Base-by-base conservation (phyloP, 257 asterid genomes). In the Lavandula angustifolia region DNA sequence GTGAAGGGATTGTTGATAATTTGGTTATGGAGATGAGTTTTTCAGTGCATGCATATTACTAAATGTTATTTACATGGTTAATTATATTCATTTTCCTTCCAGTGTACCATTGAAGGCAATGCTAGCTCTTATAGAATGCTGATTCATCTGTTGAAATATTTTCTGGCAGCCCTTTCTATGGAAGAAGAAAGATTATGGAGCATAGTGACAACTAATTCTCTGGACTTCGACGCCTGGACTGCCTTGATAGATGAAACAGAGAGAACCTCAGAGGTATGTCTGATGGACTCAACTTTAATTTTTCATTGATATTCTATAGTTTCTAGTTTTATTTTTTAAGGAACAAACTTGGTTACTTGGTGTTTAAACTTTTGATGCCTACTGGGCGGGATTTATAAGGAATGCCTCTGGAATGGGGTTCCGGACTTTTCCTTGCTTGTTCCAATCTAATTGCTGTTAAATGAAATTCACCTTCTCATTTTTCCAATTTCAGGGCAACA, bases 131-230 rank as follows among this genome's bases (percentile, higher is more conserved):
- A n/a, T n/a, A n/a, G 51, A 48, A 54, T 62, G 35, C 54, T 47
- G 43, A 8, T 46, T 62, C 38, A 41, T 7, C 44, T 17, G 37
- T 29, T 64, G 16, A 31, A 48, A 31, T 18, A 42, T 69, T 70
- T 62, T 34, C 34, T 78, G 38, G 50, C 87, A 90, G 99, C 80
- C 32, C 79, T 90, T 60, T 82, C 87, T 68, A 82, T 84, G 9
- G 99, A 94, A 77, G 98, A 94, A 81, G 98, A 90, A 76, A 85
- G 96, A 72, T 51, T 88, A 51, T 94, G 99, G 99, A 94, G 88
- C 85, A 84, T 88, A 56, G 95, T 94, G 42, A 85, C 88, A 16
- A 80, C 95, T 38, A 94, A 94, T 80, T 84, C 95, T 31, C 69
- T 82, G 75, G 99, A 90, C 47, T 94, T 94, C 40, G 84, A 73